Evolutionary conservation across 1,139 yeast species (phyloP).

Genomic region (Diutina pseudorugosa): DNA sequence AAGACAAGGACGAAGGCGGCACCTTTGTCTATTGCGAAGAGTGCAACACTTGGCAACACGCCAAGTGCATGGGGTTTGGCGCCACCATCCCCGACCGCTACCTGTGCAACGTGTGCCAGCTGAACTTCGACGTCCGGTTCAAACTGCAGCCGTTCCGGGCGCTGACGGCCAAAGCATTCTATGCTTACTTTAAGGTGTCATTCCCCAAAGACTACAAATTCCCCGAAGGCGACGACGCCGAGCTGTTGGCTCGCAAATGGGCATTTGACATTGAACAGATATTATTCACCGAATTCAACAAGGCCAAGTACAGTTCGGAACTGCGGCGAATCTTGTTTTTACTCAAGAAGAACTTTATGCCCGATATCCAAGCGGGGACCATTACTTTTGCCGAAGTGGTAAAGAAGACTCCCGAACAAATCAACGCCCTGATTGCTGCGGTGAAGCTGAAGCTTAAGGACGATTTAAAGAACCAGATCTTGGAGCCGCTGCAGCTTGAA

Average conservation of each 20-base stretch:
- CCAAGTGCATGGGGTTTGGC: slow-evolving; percentile 50
- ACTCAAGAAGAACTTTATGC: slow-evolving; percentile 11
- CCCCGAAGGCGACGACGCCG: not conserved
- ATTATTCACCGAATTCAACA: not conserved
- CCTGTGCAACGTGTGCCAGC: slow-evolving; percentile 19
- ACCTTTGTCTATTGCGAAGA: slow-evolving; percentile 71
- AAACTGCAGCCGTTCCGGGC: not conserved
- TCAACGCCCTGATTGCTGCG: slow-evolving; percentile 21
- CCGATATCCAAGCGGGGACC: slow-evolving; percentile 28
- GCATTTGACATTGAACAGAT: slow-evolving; percentile 1
- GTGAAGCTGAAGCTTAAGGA: slow-evolving; percentile 3
- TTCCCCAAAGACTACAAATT: slow-evolving; percentile 1
- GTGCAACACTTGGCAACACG: slow-evolving; percentile 82
- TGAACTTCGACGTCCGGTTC: not conserved
- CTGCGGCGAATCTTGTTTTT: slow-evolving; percentile 1
- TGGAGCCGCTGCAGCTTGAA: not conserved
- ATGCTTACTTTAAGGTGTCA: not conserved
- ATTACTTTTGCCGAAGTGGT: slow-evolving; percentile 42
- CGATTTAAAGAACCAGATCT: not conserved
- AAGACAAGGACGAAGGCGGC: slow-evolving; percentile 45
- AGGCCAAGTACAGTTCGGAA: not conserved
- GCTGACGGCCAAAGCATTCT: slow-evolving; percentile 4
- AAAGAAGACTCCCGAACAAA: slow-evolving; percentile 47
- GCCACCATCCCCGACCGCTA: slow-evolving; percentile 21
- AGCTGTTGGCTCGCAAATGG: not conserved